Base-by-base conservation (phyloP, 495 filamentous ascomycete genomes). In the Cetradonia linearis region DNA sequence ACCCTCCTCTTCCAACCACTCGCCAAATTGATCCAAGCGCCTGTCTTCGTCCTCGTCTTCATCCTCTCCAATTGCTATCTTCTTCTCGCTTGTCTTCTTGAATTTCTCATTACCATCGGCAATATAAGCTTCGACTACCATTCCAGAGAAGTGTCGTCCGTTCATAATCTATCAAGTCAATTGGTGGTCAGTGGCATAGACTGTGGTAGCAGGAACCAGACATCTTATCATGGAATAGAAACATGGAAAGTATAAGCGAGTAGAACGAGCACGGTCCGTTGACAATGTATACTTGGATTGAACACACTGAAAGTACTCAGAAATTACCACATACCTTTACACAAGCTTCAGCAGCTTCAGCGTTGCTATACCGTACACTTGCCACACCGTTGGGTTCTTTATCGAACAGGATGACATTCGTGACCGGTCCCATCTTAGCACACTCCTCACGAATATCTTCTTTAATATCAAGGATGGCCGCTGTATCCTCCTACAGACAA, bases 361-460 rank as follows among this genome's bases (percentile, higher is more conserved):
- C 73, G 30, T 86, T 80, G 23, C 72, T 67, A 70, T 95, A 98
- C 55, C 83, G 78, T 34, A 97, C 88, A 65, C 82, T 93, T 18
- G 88, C 88, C 27, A 96, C 82, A 18, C 93, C 93, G 2, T 90
- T 89, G n/a, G 77, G 88, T 69, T 98, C 93, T 58, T 84, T 74
- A 69, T 98, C 93, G 67, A 85, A 98, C 31, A 98, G 79, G 4
- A 91, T 81, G 0, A 96, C 88, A 64, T 94, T 96, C 27, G 89
- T 94, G 5, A 99, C 88, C 27, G 85, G 76, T 14, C 93, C 94
- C 20, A 94, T 74, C 72, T 95, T 95, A 38, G 81, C 78, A 70
- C 88, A 94, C 71, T 95, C 91, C 36, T 93, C 88, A 30, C 87
- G 83, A 40, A 99, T 87, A 67, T 99, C 93, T 70, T 94, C 85